phyloP scores from a whole-genome alignment of 345 rosid genomes.

The Gossypium arboreum region DNA sequence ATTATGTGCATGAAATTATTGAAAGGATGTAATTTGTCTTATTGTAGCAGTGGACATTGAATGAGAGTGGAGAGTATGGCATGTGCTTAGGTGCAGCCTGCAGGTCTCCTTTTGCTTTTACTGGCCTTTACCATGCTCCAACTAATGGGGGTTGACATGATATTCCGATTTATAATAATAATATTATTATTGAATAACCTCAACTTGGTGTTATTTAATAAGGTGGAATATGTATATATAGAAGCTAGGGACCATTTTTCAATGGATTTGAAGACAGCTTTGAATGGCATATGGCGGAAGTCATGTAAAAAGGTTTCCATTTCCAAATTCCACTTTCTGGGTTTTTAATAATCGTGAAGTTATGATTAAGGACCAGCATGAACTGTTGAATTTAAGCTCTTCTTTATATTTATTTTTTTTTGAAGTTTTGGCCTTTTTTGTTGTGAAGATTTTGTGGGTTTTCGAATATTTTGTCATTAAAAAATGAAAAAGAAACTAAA shows the following conservation, averaged over 20 bases:
- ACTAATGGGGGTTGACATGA: not conserved
- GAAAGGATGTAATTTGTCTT: not conserved
- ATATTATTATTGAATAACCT: not conserved
- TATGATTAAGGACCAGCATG: not conserved
- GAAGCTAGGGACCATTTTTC: too few species aligned
- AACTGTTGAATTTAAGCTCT: not conserved
- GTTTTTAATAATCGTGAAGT: not conserved
- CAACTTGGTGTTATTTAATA: not conserved
- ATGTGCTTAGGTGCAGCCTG: not conserved
- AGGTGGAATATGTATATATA: not conserved
- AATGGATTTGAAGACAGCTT: not conserved
- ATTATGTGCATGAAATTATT: not conserved
- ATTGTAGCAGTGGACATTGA: not conserved
- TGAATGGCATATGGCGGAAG: not conserved
- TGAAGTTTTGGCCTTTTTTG: too few species aligned
- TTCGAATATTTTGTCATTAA: not conserved
- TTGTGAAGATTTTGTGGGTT: not conserved
- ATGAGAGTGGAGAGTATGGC: not conserved
- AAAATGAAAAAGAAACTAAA: not conserved
- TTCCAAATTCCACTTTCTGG: not conserved
- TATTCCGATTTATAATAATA: too few species aligned
- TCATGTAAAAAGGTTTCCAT: not conserved
- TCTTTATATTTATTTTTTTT: not conserved
- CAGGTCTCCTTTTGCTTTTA: not conserved
- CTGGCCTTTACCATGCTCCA: not conserved